phyloP scores from a whole-genome alignment of 768 basidiomycete species.

The Inosperma sp. region DNA sequence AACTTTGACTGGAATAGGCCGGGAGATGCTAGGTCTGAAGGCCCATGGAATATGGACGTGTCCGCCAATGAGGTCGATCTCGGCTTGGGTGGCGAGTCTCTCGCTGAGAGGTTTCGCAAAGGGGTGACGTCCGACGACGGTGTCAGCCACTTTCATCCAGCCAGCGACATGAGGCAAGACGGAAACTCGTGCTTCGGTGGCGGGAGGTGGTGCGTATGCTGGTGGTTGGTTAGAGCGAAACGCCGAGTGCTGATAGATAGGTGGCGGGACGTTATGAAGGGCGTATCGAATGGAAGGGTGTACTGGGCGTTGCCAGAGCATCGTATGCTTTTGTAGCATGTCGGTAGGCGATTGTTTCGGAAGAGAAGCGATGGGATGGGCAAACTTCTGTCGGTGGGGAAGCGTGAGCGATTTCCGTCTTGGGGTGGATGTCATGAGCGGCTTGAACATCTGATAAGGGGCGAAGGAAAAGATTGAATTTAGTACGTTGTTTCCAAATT shows the following conservation, averaged over 20 bases:
- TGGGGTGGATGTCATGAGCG: constrained; percentile 9
- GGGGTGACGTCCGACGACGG: constrained; percentile 24
- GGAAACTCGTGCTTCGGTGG: constrained; percentile 1
- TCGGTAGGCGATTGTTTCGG: too few species aligned
- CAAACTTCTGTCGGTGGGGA: not conserved
- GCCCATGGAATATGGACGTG: constrained; percentile 26
- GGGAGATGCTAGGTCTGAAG: constrained; percentile 8
- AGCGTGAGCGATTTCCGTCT: not conserved
- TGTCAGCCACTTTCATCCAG: constrained; percentile 25
- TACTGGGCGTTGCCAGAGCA: too few species aligned
- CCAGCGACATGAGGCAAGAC: constrained; percentile 18
- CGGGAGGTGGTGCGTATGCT: constrained; percentile 1
- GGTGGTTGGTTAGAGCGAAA: not conserved
- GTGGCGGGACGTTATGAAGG: too few species aligned
- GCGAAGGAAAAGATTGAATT: not conserved
- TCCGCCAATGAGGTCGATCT: constrained; percentile 23
- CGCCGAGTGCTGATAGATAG: too few species aligned
- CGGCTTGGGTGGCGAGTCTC: constrained; percentile 22
- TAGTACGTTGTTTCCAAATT: too few species aligned
- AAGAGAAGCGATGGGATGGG: not conserved
- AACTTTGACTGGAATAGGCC: constrained; percentile 16
- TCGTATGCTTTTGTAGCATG: too few species aligned
- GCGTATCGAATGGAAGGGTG: too few species aligned
- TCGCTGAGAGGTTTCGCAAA: constrained; percentile 17
- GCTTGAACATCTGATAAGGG: not conserved